These are phyloP conservation scores for Ascochyta rabiei DNA, from an alignment of 2,329 filamentous ascomycete species.

Conservation along the genomic window DNA sequence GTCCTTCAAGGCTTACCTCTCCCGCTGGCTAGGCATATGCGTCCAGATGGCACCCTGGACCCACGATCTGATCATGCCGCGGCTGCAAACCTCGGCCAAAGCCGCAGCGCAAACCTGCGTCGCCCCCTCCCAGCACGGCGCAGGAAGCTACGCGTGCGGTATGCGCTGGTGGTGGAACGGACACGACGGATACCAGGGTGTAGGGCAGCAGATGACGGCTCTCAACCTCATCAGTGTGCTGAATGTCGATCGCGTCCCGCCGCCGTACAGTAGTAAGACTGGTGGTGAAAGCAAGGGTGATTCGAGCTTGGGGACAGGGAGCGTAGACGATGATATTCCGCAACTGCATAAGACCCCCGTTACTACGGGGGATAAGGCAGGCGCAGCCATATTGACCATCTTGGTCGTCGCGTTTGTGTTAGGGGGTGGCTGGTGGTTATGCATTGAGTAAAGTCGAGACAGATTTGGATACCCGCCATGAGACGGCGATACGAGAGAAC, in stretches of 20 bases:
- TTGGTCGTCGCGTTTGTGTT: conserved; percentile 27
- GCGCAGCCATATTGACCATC: conserved; percentile 52
- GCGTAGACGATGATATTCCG: conserved; percentile 24
- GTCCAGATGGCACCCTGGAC: conserved; percentile 65
- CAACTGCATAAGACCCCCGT: conserved; percentile 30
- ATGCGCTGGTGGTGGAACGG: conserved; percentile 49
- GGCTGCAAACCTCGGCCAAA: conserved; percentile 59
- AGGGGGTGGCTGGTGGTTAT: conserved; percentile 33
- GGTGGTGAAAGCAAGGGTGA: conserved; percentile 59
- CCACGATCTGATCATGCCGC: conserved; percentile 56
- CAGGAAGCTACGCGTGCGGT: conserved; percentile 48
- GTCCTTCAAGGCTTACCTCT: conserved; percentile 54
- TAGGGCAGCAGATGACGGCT: conserved; percentile 64
- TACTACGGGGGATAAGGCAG: conserved; percentile 50
- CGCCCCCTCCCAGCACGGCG: conserved; percentile 50
- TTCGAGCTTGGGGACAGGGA: conserved; percentile 47
- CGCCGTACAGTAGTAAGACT: conserved; percentile 55
- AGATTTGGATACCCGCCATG: neutral
- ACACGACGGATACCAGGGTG: conserved; percentile 57
- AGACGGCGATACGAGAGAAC: neutral
- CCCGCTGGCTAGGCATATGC: conserved; percentile 59
- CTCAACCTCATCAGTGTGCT: conserved; percentile 58
- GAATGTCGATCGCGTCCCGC: conserved; percentile 47
- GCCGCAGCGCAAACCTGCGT: conserved; percentile 62
- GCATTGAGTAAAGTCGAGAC: conserved; percentile 8